Evolutionary conservation across 768 basidiomycete genomes (phyloP).

Genomic region (Phallus indusiatus): DNA sequence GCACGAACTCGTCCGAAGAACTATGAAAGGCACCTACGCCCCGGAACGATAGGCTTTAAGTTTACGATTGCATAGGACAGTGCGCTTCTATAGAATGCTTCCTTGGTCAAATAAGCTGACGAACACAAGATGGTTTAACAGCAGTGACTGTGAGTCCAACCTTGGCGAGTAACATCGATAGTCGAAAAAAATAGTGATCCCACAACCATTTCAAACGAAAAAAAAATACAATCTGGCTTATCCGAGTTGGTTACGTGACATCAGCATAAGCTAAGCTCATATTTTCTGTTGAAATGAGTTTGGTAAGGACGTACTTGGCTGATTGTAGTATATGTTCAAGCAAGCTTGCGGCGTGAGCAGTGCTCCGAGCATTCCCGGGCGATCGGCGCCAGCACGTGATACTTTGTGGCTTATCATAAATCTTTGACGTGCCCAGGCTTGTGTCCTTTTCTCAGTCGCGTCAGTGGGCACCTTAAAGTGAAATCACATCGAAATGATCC

Average conservation of each 20-base stretch:
- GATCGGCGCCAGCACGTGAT: too few relatives aligned
- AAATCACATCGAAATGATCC: too few relatives aligned
- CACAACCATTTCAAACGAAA: neutral
- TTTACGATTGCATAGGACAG: conserved; percentile 86
- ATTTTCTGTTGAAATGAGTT: too few relatives aligned
- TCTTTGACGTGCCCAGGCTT: too few relatives aligned
- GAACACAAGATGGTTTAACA: neutral
- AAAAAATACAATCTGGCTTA: neutral
- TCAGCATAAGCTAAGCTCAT: too few relatives aligned
- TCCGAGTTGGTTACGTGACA: neutral
- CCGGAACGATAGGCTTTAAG: conserved; percentile 87
- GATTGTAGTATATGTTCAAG: too few relatives aligned
- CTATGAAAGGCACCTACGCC: conserved; percentile 51
- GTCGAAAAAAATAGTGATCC: conserved; percentile 57
- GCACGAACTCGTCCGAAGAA: neutral
- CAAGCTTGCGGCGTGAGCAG: too few relatives aligned
- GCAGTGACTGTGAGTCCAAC: conserved; percentile 20
- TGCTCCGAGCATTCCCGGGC: too few relatives aligned
- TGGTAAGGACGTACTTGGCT: too few relatives aligned
- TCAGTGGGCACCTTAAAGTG: too few relatives aligned
- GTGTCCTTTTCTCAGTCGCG: too few relatives aligned
- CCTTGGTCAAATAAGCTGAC: neutral
- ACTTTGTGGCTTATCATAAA: too few relatives aligned
- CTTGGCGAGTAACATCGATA: conserved; percentile 69
- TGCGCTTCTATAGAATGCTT: conserved; percentile 45